Base-by-base conservation (phyloP, 129 eudicot genomes). In the Glebionis coronaria region DNA sequence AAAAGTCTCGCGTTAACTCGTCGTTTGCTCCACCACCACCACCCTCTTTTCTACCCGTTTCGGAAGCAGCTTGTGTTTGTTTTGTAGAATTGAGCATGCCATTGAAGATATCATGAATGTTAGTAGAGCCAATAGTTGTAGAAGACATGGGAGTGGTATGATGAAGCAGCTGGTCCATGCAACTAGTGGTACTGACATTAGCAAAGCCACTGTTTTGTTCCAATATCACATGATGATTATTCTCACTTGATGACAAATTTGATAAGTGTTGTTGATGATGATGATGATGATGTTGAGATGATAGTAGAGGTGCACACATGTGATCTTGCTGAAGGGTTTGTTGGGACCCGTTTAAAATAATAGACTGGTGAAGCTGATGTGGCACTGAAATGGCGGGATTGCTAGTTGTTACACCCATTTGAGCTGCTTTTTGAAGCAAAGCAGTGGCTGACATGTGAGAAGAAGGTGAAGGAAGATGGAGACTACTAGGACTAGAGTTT, bases 401-500 rank as follows among this genome's bases (percentile, higher is more conserved):
- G 79, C 83, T 84, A 82, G 80, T 76, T 31, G 91, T 82, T 4
- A 79, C 96, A 18, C 96, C 96, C 86, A 88, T 85, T 31, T 85
- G 86, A 23, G 91, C 83, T 67, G 96, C 96, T 69, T 80, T 85
- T 76, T 82, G 92, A 5, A 88, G 85, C 77, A 85, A 69, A 10
- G 92, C 96, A 27, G 96, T 85, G 15, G 96, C 89, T 4, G 92
- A 85, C 92, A 85, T 82, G 76, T 59, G 92, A 44, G 78, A 85
- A 21, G 66, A 46, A 46, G 74, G 74, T 13, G 79, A 67, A 21
- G 74, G 79, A 67, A 67, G 79, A 57, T 55, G 67, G 18, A 25
- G 67, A 38, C 12, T 16, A 42, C 5, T 53, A 9, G 9, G 19
- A 61, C 61, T 71, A 56, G 67, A 67, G 60, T 16, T 75, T 58